These are phyloP conservation scores for Bassia scoparia DNA, from an alignment of 148 eudicot species.

Conservation along the genomic window DNA sequence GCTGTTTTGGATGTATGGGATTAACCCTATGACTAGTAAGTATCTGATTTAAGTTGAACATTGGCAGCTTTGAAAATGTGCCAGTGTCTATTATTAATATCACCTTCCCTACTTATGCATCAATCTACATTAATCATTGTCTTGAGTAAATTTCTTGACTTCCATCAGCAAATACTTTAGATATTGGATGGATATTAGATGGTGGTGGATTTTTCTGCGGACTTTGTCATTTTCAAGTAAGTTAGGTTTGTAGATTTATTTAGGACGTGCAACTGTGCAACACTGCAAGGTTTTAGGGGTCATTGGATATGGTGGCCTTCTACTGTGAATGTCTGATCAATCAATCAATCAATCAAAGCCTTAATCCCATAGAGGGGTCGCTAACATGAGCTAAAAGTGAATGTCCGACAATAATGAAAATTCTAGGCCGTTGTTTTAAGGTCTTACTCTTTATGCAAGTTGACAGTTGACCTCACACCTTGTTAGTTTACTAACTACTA, in stretches of 20 bases:
- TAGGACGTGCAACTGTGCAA: too few species aligned
- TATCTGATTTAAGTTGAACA: neutral
- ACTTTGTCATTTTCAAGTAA: neutral
- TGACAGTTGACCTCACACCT: neutral
- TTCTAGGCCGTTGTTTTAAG: too few species aligned
- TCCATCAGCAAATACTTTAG: neutral
- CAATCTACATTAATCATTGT: too few species aligned
- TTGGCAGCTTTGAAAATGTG: neutral
- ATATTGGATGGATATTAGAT: too few species aligned
- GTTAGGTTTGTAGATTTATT: neutral
- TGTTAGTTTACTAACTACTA: too few species aligned
- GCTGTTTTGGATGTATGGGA: neutral
- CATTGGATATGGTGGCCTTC: neutral
- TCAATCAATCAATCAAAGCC: too few species aligned
- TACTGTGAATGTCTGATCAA: too few species aligned
- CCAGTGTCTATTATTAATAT: neutral
- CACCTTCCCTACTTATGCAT: neutral
- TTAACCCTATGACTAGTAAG: neutral
- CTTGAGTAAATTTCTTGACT: neutral
- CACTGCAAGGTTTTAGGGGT: neutral
- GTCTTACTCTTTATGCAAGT: too few species aligned
- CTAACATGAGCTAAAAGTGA: too few species aligned
- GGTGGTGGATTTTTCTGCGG: too few species aligned
- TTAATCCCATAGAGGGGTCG: too few species aligned
- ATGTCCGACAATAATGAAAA: too few species aligned